Conservation (phyloP, 768 basidiomycete species). For the Leccinum uliginosum region DNA sequence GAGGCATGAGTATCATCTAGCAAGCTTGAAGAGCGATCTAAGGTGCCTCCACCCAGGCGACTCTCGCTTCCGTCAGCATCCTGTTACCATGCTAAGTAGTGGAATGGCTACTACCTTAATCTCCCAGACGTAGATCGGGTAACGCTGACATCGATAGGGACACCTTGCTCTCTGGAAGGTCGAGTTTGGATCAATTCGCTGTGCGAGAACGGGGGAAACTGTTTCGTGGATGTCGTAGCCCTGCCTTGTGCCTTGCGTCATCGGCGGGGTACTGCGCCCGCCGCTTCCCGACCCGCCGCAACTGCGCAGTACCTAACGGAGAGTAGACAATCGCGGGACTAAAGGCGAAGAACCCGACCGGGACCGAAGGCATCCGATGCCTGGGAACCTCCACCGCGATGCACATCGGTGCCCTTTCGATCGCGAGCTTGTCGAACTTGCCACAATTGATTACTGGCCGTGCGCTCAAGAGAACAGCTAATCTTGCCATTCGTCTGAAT, state of each 20-base stretch:
- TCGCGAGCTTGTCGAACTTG: background rate
- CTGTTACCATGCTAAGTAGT: background rate
- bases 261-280: background rate
- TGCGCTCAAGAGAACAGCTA: background rate
- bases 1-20: background rate
- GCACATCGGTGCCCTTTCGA: background rate
- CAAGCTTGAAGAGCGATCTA: background rate
- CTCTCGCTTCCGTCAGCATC: constrained; percentile 3
- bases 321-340: background rate
- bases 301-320: background rate
- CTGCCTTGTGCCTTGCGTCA: background rate
- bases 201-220: background rate
- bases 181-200: background rate
- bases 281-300: background rate
- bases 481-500: background rate
- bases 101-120: background rate
- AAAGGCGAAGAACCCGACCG: background rate
- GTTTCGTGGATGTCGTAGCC: background rate
- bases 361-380: background rate
- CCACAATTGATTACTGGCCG: background rate
- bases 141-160: background rate
- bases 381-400: background rate
- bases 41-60: background rate
- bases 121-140: background rate
- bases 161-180: background rate